Percentiles rank a stretch among this genome's conserved stretches.
These are phyloP conservation scores for Rhazya stricta DNA, from an alignment of 257 asterid genomes.

Conservation along the genomic window DNA sequence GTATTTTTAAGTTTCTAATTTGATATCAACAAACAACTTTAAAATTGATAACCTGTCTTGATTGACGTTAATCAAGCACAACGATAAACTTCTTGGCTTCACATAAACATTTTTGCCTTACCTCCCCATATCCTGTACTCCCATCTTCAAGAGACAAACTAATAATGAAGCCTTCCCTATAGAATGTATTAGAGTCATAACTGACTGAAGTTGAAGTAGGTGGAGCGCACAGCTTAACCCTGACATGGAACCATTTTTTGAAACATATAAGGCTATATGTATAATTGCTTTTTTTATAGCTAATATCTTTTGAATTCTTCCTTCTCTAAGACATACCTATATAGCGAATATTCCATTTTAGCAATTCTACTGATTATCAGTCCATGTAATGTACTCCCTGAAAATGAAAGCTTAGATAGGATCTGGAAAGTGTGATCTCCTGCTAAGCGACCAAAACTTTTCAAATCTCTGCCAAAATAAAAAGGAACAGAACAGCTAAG, in stretches of 20 bases:
- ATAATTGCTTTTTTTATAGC: neutral
- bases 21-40: neutral
- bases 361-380: conserved; percentile 36
- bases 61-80: neutral
- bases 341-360: conserved; percentile 68
- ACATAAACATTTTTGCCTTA: conserved; percentile 14
- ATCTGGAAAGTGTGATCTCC: conserved; percentile 53
- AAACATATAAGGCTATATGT: conserved; percentile 1
- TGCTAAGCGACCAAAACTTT: conserved; percentile 56
- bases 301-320: neutral
- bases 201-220: conserved; percentile 68
- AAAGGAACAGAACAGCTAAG: conserved; percentile 25
- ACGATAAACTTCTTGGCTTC: conserved; percentile 6
- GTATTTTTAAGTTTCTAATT: too few species aligned
- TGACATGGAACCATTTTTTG: conserved; percentile 31
- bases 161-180: conserved; percentile 83
- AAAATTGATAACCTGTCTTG: neutral
- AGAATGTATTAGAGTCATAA: conserved; percentile 31
- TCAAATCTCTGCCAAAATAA: conserved; percentile 47
- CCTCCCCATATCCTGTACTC: conserved; percentile 87
- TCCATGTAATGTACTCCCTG: conserved; percentile 31
- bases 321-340: conserved; percentile 48
- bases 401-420: conserved; percentile 48
- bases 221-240: conserved; percentile 80
- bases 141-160: conserved; percentile 75